These are phyloP conservation scores for Boletus patriciae DNA, from an alignment of 768 basidiomycete genomes.

Conservation along the genomic window DNA sequence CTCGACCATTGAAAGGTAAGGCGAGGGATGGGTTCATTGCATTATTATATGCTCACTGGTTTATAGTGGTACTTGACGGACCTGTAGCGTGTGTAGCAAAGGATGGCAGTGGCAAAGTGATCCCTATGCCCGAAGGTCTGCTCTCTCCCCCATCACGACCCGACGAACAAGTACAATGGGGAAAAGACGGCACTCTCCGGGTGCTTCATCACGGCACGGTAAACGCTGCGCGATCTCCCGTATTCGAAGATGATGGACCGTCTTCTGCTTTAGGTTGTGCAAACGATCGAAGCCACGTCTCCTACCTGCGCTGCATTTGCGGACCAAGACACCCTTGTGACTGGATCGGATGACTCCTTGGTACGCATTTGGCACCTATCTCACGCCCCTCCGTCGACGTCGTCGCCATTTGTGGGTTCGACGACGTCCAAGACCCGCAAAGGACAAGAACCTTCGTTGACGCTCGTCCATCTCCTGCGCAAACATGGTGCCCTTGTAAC, in stretches of 20 bases:
- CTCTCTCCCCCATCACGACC: constrained; percentile 57
- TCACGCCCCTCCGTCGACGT: constrained; percentile 28
- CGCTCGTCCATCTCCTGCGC: constrained; percentile 73
- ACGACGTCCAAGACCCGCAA: constrained; percentile 16
- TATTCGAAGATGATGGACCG: background rate
- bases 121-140: constrained; percentile 60
- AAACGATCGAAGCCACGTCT: constrained; percentile 72
- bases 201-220: constrained; percentile 65
- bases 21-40: background rate
- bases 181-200: constrained; percentile 54
- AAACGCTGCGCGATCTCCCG: background rate
- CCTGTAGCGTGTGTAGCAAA: constrained; percentile 47
- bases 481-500: constrained; percentile 70
- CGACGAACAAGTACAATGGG: constrained; percentile 75
- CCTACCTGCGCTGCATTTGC: constrained; percentile 79
- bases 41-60: constrained; percentile 13
- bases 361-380: constrained; percentile 79
- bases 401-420: constrained; percentile 24
- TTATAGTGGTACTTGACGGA: constrained; percentile 40
- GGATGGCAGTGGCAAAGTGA: constrained; percentile 47
- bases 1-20: constrained; percentile 57
- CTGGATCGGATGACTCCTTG: constrained; percentile 76
- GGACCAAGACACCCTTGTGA: constrained; percentile 69
- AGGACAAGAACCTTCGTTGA: constrained; percentile 31
- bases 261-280: constrained; percentile 51